Evolutionary conservation across 2,329 filamentous ascomycete species (phyloP), one percentile per base, ranked within the genome.

Genomic region (Apiospora pterosperma): DNA sequence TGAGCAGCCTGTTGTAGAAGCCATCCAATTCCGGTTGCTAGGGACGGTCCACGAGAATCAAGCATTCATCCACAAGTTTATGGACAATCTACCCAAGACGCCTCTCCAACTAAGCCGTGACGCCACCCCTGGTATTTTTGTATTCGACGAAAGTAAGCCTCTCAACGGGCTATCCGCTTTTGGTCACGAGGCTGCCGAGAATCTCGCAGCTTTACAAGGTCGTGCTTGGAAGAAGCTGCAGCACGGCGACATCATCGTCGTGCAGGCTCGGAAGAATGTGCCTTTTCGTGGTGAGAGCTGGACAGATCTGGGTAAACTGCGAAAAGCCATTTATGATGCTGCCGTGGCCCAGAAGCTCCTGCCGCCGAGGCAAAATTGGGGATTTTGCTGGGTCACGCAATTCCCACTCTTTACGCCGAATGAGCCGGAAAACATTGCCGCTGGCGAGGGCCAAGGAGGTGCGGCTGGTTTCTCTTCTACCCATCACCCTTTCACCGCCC

Each of bases 401-500:
- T 99, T 99, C 74, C 96, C 96, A 14, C 88, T 99, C 71, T 99
- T 99, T 80, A 93, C 93, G 1, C 92, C 90, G 0, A 85, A 85
- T 62, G 88, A 85, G 61, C 78, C 79, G 10, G 80, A 84, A 62
- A 81, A 85, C 14, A 81, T 72, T 5, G 72, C 66, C 1, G 82
- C 67, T 4, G 80, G 91, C 59, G 91, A 92, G 0, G 93, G 93
- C 2, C 94, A 98, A 78, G 93, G 92, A 62, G 93, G 93, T 21
- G 77, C 82, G 1, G 88, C 93, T 0, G 93, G 94, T 5, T 88
- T 98, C 71, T 88, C 90, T 11, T 90, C 95, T 0, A 97, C 94
- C 0, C 96, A 99, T 74, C 96, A 99, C 75, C 96, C 96, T 0
- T 99, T 99, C 78, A 99, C 96, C 0, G 92, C 96, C 0, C 96